Conservation (phyloP, 1,284 basidiomycete species). For the Inonotus obliquus region DNA sequence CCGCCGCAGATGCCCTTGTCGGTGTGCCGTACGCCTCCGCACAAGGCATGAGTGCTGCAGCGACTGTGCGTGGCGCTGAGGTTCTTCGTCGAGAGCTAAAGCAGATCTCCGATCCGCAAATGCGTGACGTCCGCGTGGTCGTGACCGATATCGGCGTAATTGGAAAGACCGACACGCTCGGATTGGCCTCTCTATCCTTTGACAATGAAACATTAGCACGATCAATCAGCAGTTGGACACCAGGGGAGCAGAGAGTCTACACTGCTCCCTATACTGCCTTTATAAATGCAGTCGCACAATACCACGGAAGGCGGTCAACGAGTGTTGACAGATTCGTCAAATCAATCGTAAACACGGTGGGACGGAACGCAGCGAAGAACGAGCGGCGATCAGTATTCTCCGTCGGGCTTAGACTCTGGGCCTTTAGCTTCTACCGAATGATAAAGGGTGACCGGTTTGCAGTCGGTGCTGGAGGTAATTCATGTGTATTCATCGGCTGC, state of each 20-base stretch:
- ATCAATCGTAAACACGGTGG: constrained; percentile 46
- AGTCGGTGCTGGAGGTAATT: constrained; percentile 70
- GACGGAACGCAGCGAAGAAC: constrained; percentile 44
- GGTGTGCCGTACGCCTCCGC: constrained; percentile 65
- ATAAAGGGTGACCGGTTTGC: constrained; percentile 59
- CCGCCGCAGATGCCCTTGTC: constrained; percentile 61
- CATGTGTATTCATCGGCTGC: not conserved
- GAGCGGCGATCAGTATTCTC: constrained; percentile 35
- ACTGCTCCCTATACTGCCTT: constrained; percentile 51
- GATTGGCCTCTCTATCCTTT: constrained; percentile 21
- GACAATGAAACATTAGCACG: constrained; percentile 36
- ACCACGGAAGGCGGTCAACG: constrained; percentile 44
- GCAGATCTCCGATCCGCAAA: constrained; percentile 43
- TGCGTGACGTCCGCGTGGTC: constrained; percentile 59
- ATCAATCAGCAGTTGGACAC: constrained; percentile 61
- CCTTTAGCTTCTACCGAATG: constrained; percentile 39
- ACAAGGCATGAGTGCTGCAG: constrained; percentile 68
- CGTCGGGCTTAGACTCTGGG: constrained; percentile 39
- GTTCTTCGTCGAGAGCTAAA: constrained; percentile 65
- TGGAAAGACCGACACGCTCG: constrained; percentile 31
- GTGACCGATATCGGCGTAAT: constrained; percentile 65
- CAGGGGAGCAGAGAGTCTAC: constrained; percentile 64
- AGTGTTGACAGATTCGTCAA: constrained; percentile 55
- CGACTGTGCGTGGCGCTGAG: constrained; percentile 63
- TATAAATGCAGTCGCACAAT: constrained; percentile 42